Percentiles rank a stretch among this genome's conserved stretches.
phyloP scores from a whole-genome alignment of 257 asterid species.

The Solanum piurae region DNA sequence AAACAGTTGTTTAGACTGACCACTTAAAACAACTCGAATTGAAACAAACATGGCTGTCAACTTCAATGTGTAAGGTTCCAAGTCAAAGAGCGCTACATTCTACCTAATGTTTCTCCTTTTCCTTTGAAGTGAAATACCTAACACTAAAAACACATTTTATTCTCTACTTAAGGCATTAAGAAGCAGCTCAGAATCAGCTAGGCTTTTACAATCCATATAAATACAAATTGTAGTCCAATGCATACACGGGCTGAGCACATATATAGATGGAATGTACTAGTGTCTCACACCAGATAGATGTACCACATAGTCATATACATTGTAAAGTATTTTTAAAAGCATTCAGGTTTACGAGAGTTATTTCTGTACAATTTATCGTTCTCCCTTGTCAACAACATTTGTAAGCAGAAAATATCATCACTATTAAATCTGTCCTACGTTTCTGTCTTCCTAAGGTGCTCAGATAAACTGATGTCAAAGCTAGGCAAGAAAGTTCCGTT shows the following conservation, averaged over 20 bases:
- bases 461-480: neutral
- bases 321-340: neutral
- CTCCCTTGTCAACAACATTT: neutral
- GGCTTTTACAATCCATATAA: neutral
- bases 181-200: neutral
- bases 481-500: neutral
- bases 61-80: neutral
- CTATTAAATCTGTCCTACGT: neutral
- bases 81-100: neutral
- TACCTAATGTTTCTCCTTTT: neutral
- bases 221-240: neutral
- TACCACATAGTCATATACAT: neutral
- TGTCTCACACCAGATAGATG: neutral
- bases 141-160: neutral
- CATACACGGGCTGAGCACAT: neutral
- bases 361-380: neutral
- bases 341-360: neutral
- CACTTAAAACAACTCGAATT: neutral
- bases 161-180: neutral
- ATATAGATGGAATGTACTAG: neutral
- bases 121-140: neutral
- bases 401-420: neutral
- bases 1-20: neutral
- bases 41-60: neutral
- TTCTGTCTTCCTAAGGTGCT: neutral